These are phyloP conservation scores for Colletotrichum graminicola DNA, from an alignment of 2,329 filamentous ascomycete genomes.

Conservation along the genomic window DNA sequence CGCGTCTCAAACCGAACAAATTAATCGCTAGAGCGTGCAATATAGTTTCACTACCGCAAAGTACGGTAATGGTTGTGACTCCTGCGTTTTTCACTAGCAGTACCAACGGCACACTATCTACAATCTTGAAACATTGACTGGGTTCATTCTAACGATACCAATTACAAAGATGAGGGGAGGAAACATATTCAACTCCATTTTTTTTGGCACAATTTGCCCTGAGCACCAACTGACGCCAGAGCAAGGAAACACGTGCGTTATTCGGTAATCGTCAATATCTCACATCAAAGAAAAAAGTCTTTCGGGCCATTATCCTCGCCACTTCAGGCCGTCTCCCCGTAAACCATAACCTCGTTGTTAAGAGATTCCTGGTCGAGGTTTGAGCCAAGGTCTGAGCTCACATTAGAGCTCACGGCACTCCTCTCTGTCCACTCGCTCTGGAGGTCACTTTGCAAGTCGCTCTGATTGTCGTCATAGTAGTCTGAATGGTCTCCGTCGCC, in stretches of 20 bases:
- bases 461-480: slow-evolving; percentile 49
- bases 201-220: slow-evolving; percentile 24
- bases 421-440: slow-evolving; percentile 65
- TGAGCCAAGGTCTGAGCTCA: slow-evolving; percentile 26
- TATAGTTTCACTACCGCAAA: neutral
- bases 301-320: neutral
- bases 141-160: slow-evolving; percentile 4
- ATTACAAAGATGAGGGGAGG: slow-evolving; percentile 27
- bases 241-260: neutral
- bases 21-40: neutral
- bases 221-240: slow-evolving; percentile 18
- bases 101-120: slow-evolving; percentile 2
- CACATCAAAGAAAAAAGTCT: neutral
- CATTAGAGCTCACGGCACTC: slow-evolving; percentile 49
- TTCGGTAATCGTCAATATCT: slow-evolving; percentile 1
- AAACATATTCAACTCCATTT: slow-evolving; percentile 14
- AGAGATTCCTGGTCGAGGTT: slow-evolving; percentile 43
- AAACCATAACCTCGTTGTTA: slow-evolving; percentile 49
- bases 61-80: neutral
- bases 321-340: slow-evolving; percentile 46
- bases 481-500: slow-evolving; percentile 55
- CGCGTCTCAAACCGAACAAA: neutral
- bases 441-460: slow-evolving; percentile 42
- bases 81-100: slow-evolving; percentile 6
- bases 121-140: slow-evolving; percentile 11